Conservation (phyloP, 2,329 filamentous ascomycete genomes). For the Colletotrichum destructivum region DNA sequence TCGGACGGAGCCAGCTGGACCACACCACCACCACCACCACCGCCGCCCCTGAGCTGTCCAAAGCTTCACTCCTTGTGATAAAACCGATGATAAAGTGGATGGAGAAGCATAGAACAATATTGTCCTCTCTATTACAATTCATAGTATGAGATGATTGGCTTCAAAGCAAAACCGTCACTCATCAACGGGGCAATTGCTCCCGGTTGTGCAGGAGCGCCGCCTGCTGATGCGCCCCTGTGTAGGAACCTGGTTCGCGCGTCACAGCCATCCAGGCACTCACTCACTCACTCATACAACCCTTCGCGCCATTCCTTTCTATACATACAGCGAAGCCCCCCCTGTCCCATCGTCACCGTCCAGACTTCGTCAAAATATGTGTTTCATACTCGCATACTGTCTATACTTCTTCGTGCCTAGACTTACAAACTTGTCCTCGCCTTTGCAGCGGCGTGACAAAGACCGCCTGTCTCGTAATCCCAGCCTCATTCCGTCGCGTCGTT, state of each 20-base stretch:
- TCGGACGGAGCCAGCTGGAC: constrained; percentile 14
- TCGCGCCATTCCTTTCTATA: constrained; percentile 17
- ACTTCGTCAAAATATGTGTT: constrained; percentile 19
- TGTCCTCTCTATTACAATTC: constrained; percentile 40
- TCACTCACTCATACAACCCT: constrained; percentile 14
- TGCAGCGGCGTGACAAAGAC: constrained; percentile 3
- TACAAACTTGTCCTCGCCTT: constrained; percentile 14
- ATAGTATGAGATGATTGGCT: constrained; percentile 39
- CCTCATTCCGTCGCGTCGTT: constrained; percentile 26
- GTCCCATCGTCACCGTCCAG: constrained; percentile 27
- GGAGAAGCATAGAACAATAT: constrained; percentile 22
- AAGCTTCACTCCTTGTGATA: neutral
- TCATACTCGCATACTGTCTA: constrained; percentile 31
- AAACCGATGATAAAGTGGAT: neutral
- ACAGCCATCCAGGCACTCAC: constrained; percentile 36
- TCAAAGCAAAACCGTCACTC: constrained; percentile 38
- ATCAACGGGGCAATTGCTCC: constrained; percentile 33
- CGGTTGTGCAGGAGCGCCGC: constrained; percentile 23
- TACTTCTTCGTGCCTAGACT: constrained; percentile 35
- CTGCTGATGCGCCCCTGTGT: constrained; percentile 33
- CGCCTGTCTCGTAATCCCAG: constrained; percentile 3
- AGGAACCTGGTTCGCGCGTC: constrained; percentile 27
- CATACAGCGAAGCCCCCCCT: constrained; percentile 32
- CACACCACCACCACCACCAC: neutral
- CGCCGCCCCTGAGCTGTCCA: neutral